A percentile compares a stretch with the other conserved stretches of the same genome.
These are phyloP conservation scores for Amaranthus hypochondriacus DNA, from an alignment of 148 eudicot genomes.

Conservation along the genomic window DNA sequence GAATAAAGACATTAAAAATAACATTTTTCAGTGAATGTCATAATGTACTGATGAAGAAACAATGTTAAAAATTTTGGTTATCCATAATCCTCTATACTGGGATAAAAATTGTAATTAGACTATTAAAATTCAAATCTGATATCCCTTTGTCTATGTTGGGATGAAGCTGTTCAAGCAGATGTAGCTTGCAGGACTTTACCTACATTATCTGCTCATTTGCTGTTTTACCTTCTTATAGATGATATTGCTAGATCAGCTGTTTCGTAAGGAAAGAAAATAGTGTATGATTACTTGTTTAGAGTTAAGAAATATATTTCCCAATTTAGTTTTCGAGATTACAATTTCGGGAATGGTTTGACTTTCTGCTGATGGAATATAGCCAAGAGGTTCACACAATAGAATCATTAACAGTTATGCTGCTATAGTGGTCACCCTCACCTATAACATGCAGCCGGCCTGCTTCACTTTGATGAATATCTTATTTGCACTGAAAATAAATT, in stretches of 20 bases:
- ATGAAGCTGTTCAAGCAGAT: no score
- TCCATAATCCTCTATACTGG: constrained; percentile 1
- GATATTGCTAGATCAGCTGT: not conserved
- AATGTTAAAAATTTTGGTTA: not conserved
- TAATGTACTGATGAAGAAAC: not conserved
- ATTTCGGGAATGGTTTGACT: not conserved
- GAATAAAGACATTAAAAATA: not conserved
- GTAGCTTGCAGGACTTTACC: no score
- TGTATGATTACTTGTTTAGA: not conserved
- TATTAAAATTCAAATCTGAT: constrained; percentile 1
- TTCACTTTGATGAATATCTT: not conserved
- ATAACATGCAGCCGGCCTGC: not conserved
- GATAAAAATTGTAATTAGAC: not conserved
- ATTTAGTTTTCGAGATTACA: not conserved
- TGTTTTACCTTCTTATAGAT: not conserved
- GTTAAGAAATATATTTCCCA: no score
- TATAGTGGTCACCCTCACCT: not conserved
- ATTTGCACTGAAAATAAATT: not conserved
- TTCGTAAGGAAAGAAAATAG: not conserved
- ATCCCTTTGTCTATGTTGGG: constrained; percentile 1
- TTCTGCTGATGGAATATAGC: not conserved
- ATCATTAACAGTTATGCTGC: not conserved
- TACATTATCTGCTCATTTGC: not conserved
- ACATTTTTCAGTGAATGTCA: not conserved
- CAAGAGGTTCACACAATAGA: not conserved